These are phyloP conservation scores for Polyporus arcularius DNA, from an alignment of 768 basidiomycete species.

Conservation along the genomic window DNA sequence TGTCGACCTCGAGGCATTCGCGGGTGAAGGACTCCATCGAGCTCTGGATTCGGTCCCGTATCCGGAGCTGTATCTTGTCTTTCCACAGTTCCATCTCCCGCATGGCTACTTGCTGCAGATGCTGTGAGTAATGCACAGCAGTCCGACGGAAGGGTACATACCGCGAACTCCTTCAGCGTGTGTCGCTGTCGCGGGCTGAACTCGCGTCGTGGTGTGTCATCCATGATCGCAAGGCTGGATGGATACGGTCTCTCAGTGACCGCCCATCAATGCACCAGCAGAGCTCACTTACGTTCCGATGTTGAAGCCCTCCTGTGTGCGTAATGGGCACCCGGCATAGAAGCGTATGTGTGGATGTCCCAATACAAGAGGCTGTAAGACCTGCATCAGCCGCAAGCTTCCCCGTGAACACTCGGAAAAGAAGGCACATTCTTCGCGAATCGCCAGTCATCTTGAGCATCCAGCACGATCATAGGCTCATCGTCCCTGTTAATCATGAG, in stretches of 20 bases:
- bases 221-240: slow-evolving; percentile 75
- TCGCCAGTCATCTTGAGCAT: slow-evolving; percentile 82
- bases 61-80: slow-evolving; percentile 92
- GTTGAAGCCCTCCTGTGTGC: slow-evolving; percentile 89
- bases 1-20: slow-evolving; percentile 91
- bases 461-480: slow-evolving; percentile 85
- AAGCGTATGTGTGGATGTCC: slow-evolving; percentile 75
- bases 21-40: slow-evolving; percentile 98
- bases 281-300: slow-evolving; percentile 66
- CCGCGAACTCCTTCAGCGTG: slow-evolving; percentile 92
- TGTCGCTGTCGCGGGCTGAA: slow-evolving; percentile 89
- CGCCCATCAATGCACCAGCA: neutral
- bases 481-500: slow-evolving; percentile 53
- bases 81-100: slow-evolving; percentile 95
- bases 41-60: slow-evolving; percentile 88
- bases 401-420: neutral
- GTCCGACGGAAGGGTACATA: slow-evolving; percentile 23
- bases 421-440: slow-evolving; percentile 73
- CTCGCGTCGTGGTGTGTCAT: slow-evolving; percentile 78
- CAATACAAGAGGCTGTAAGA: slow-evolving; percentile 64
- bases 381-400: neutral
- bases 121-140: neutral
- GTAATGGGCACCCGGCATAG: slow-evolving; percentile 88
- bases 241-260: neutral
- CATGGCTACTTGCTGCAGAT: slow-evolving; percentile 73